Percentiles rank a stretch among this genome's conserved stretches.
These are phyloP conservation scores for Debaryomyces prosopidis DNA, from an alignment of 805 yeast species.

Conservation along the genomic window DNA sequence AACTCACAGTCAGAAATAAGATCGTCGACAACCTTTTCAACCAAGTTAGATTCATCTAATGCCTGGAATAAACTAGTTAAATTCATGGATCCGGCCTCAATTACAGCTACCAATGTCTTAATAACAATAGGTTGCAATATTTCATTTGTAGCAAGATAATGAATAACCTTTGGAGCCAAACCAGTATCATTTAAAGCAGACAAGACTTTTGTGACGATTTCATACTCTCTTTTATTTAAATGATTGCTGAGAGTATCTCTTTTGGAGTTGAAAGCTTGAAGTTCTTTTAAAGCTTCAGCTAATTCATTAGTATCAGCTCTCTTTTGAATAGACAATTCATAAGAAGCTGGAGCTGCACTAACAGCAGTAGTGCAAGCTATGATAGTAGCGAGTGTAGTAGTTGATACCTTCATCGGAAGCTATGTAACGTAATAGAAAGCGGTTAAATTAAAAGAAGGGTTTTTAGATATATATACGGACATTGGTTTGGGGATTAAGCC, in stretches of 20 bases:
- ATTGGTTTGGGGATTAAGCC: neutral
- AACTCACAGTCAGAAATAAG: conserved; percentile 39
- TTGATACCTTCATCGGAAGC: conserved; percentile 29
- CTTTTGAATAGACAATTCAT: conserved; percentile 7
- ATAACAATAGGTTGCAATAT: conserved; percentile 23
- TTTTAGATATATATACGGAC: neutral
- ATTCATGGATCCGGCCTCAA: conserved; percentile 33
- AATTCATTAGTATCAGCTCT: conserved; percentile 15
- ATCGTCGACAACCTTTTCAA: conserved; percentile 32
- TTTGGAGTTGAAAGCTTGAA: conserved; percentile 21
- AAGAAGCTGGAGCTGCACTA: conserved; percentile 36
- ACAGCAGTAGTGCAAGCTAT: conserved; percentile 25
- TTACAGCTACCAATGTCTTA: conserved; percentile 24
- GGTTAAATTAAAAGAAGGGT: neutral
- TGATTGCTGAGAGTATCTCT: conserved; percentile 28
- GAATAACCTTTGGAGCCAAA: conserved; percentile 35
- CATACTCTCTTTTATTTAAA: conserved; percentile 36
- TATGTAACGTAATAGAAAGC: neutral
- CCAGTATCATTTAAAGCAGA: conserved; percentile 35
- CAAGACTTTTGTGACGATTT: conserved; percentile 41
- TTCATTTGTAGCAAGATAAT: conserved; percentile 29
- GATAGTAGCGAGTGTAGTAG: conserved; percentile 29
- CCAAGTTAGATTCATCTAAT: conserved; percentile 37
- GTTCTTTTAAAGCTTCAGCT: conserved; percentile 21
- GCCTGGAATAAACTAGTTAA: conserved; percentile 33